Percentiles rank a stretch among this genome's conserved stretches.
Conservation (phyloP, 495 filamentous ascomycete species). For the Aspergillus olivimuriae region DNA sequence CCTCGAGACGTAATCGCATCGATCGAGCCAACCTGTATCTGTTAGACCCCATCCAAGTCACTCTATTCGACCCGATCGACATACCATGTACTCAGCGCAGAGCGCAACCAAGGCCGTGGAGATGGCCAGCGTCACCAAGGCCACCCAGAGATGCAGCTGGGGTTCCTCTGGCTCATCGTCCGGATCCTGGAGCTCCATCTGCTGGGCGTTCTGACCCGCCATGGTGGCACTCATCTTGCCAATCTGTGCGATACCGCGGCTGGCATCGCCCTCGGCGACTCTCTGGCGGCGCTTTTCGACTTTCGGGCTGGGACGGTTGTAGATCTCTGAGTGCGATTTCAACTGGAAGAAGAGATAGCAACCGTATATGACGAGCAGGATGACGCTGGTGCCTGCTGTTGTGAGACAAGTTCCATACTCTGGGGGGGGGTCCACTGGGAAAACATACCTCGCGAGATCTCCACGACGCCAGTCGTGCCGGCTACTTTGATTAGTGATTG, state of each 20-base stretch:
- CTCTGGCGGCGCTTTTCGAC: conserved; percentile 48
- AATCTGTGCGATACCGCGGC: conserved; percentile 52
- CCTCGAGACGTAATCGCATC: conserved; percentile 54
- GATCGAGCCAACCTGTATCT: conserved; percentile 56
- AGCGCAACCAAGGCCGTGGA: conserved; percentile 78
- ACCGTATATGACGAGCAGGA: conserved; percentile 70
- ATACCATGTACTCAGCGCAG: conserved; percentile 83
- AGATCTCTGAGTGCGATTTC: conserved; percentile 67
- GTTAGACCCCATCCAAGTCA: too few relatives aligned
- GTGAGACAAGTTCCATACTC: neutral
- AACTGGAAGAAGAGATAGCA: conserved; percentile 80
- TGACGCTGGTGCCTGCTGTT: conserved; percentile 54
- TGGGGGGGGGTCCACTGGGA: neutral
- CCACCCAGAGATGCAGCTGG: conserved; percentile 61
- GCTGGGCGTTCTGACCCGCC: conserved; percentile 36
- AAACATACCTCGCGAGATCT: conserved; percentile 31
- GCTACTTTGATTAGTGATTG: conserved; percentile 8
- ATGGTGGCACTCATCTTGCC: conserved; percentile 46
- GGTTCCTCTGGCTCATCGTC: conserved; percentile 66
- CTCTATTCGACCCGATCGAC: too few relatives aligned
- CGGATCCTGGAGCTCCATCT: conserved; percentile 37
- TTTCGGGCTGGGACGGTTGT: conserved; percentile 68
- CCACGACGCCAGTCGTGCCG: conserved; percentile 19
- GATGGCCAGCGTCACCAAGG: conserved; percentile 59
- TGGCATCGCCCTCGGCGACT: conserved; percentile 50